Evolutionary conservation across 2,329 filamentous ascomycete species (phyloP).

Genomic region (Fusarium continuum): DNA sequence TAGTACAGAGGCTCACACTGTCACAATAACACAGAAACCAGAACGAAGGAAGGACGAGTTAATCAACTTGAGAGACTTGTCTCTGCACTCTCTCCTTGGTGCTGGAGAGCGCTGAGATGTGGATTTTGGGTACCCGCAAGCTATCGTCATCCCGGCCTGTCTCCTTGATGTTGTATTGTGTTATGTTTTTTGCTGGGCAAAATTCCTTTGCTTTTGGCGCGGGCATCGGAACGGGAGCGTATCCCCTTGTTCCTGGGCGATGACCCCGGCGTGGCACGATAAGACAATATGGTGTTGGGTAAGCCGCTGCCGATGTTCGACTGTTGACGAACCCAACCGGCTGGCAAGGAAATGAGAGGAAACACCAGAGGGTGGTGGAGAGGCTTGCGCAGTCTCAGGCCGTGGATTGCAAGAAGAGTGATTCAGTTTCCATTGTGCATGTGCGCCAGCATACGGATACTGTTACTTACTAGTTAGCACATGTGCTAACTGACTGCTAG

Average conservation of each 20-base stretch:
- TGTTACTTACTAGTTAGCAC: conserved; percentile 8
- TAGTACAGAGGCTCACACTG: not conserved
- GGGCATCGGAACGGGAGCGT: conserved; percentile 25
- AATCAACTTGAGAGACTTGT: conserved; percentile 9
- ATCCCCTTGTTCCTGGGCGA: conserved; percentile 13
- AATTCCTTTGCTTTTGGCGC: conserved; percentile 29
- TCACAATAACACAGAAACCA: not conserved
- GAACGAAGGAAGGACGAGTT: not conserved
- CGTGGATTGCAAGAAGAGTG: conserved; percentile 1
- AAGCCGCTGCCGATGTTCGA: conserved; percentile 14
- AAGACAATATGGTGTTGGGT: no score
- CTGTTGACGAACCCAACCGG: not conserved
- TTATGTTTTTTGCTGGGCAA: conserved; percentile 11
- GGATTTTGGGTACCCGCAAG: conserved; percentile 13
- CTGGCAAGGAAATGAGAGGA: conserved; percentile 27
- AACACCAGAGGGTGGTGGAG: conserved; percentile 19
- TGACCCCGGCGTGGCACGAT: conserved; percentile 22
- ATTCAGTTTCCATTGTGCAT: conserved; percentile 10
- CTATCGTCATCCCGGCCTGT: conserved; percentile 1
- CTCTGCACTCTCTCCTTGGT: conserved; percentile 18
- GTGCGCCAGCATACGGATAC: conserved; percentile 2
- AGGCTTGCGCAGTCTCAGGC: conserved; percentile 2
- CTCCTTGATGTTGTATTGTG: conserved; percentile 19
- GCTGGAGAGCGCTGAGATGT: conserved; percentile 23
- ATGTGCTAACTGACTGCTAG: conserved; percentile 23